Conservation (phyloP, 805 yeast species). For the Spathaspora arborariae region DNA sequence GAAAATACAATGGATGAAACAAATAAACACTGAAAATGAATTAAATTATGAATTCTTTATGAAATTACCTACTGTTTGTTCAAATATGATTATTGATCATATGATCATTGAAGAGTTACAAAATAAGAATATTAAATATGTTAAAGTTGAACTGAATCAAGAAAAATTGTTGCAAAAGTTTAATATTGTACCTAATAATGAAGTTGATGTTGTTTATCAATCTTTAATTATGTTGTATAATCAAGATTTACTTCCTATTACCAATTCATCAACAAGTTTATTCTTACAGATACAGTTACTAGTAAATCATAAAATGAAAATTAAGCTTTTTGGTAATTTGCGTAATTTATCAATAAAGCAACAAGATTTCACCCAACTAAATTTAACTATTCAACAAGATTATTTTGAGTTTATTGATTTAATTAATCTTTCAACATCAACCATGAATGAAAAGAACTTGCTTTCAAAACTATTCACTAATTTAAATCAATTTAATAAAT, state of each 20-base stretch:
- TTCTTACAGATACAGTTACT: constrained; percentile 27
- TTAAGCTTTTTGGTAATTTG: constrained; percentile 24
- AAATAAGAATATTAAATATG: constrained; percentile 34
- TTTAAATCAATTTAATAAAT: constrained; percentile 27
- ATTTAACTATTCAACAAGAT: constrained; percentile 18
- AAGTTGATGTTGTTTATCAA: constrained; percentile 14
- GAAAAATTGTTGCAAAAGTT: constrained; percentile 15
- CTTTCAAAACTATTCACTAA: constrained; percentile 24
- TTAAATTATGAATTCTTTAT: constrained; percentile 30
- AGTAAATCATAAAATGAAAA: constrained; percentile 18
- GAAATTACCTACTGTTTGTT: constrained; percentile 39
- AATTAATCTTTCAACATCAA: constrained; percentile 16
- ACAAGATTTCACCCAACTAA: constrained; percentile 17
- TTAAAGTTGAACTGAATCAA: constrained; percentile 17
- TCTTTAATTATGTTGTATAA: constrained; percentile 22
- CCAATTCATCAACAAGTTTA: constrained; percentile 30
- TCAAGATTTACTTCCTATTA: constrained; percentile 28
- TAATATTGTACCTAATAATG: constrained; percentile 7
- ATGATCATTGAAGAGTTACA: constrained; percentile 50
- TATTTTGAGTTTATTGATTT: constrained; percentile 27
- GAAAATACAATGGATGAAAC: constrained; percentile 50
- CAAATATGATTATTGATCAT: constrained; percentile 48
- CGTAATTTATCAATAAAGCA: constrained; percentile 20
- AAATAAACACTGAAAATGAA: constrained; percentile 14
- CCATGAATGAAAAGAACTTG: constrained; percentile 10